Percentiles rank a stretch among this genome's conserved stretches.
Conservation (phyloP, 1,284 basidiomycete species). For the Xerocomus minutiporus region DNA sequence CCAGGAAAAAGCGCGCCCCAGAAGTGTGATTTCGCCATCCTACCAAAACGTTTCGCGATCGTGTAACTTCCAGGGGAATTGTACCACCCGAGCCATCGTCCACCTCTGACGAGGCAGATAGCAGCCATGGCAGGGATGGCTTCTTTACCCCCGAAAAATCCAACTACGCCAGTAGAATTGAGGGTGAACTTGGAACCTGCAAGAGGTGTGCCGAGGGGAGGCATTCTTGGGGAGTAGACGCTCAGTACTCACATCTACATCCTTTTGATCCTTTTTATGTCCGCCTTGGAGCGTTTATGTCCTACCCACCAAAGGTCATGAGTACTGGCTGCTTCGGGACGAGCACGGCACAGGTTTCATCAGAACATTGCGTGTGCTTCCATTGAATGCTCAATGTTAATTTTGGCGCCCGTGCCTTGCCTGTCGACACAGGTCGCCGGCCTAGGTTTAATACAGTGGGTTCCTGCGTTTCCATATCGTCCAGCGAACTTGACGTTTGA, state of each 20-base stretch:
- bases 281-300: no score
- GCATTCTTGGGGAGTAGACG: constrained; percentile 6
- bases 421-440: no score
- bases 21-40: constrained; percentile 23
- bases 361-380: no score
- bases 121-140: constrained; percentile 28
- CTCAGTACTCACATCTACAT: neutral
- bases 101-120: constrained; percentile 26
- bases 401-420: no score
- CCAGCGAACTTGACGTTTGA: no score
- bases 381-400: no score
- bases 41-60: constrained; percentile 28
- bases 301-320: no score
- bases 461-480: no score
- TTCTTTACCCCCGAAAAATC: constrained; percentile 34
- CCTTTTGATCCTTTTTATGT: no score
- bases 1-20: constrained; percentile 21
- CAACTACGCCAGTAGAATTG: constrained; percentile 27
- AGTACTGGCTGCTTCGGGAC: no score
- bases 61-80: constrained; percentile 32
- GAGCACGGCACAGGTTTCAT: no score
- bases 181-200: constrained; percentile 15
- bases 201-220: constrained; percentile 13
- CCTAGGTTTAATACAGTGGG: no score
- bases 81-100: constrained; percentile 35